Base-by-base conservation (phyloP, 2,329 filamentous ascomycete species). In the Botrytis fabae region DNA sequence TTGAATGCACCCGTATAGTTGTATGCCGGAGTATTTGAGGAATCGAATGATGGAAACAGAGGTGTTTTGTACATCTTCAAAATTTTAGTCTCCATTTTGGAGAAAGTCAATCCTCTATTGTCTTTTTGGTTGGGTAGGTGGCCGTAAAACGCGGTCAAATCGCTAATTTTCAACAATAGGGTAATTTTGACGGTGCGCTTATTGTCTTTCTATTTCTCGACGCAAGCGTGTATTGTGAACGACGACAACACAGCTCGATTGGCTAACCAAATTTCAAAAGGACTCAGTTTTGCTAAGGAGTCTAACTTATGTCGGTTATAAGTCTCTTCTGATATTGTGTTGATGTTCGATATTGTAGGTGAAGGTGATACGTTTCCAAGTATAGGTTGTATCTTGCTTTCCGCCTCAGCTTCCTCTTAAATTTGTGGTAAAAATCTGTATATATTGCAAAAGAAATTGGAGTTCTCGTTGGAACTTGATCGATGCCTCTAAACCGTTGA, bases 361-460 rank as follows among this genome's bases (percentile, higher is more conserved):
- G 22, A 40, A 66, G 20, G 64, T 54, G 46, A 66, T 32, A 54
- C 32, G 42, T 32, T 57, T 60, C 60, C 25, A 40, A 76, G 22
- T 59, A 70, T 8, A 2, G 14, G 51, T 57, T 4, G 5, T 20
- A 28, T n/a, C 46, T 68, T 57, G 51, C 74, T 73, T 64, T 73
- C 73, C 54, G 16, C 65, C 59, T 59, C 62, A 70, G 69, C 72
- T 72, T 57, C 69, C 69, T 57, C 60, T 71, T 38, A 71, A 32
- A 44, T 48, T 73, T 22, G 46, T 71, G 65, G 64, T 66, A 40
- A 69, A 70, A 22, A 54, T 25, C 42, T 72, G 68, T 79, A 76
- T 79, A 73, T 80, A 79, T 40, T 79, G 69, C 48, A 80, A 69
- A 70, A 79, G 75, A 60, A 78, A 78, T 28, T 25, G 69, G 25